Conservation (phyloP, 2,329 filamentous ascomycete species). For the Apiospora hydei region DNA sequence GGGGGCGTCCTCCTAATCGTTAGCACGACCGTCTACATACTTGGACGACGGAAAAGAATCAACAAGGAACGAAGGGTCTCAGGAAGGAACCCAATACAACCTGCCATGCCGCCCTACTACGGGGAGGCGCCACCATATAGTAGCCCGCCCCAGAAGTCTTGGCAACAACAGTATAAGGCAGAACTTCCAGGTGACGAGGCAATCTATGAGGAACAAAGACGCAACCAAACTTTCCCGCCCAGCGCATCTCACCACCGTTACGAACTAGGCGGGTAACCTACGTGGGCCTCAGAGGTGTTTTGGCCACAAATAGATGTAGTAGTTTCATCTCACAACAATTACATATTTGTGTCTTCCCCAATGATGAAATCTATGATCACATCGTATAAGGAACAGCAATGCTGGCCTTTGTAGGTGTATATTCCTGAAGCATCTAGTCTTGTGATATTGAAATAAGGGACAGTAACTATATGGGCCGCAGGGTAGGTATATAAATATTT, state of each 20-base stretch:
- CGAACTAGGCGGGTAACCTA: neutral
- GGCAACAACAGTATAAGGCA: neutral
- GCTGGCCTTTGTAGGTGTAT: no score
- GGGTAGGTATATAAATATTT: no score
- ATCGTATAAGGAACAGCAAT: no score
- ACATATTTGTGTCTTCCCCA: no score
- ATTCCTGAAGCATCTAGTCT: no score
- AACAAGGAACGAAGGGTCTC: neutral
- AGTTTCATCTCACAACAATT: no score
- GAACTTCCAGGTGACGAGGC: neutral
- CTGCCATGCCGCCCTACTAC: neutral
- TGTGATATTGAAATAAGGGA: no score
- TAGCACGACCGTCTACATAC: neutral
- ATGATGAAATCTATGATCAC: no score
- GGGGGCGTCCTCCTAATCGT: neutral
- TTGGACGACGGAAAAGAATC: neutral
- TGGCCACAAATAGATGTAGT: no score
- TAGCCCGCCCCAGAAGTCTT: neutral
- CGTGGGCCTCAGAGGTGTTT: neutral
- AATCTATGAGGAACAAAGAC: neutral
- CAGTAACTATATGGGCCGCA: no score
- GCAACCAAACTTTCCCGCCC: neutral
- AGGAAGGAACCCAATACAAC: neutral
- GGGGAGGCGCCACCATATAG: neutral
- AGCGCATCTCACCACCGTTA: neutral